phyloP scores from a whole-genome alignment of 129 eudicot species.

The Silybum marianum region DNA sequence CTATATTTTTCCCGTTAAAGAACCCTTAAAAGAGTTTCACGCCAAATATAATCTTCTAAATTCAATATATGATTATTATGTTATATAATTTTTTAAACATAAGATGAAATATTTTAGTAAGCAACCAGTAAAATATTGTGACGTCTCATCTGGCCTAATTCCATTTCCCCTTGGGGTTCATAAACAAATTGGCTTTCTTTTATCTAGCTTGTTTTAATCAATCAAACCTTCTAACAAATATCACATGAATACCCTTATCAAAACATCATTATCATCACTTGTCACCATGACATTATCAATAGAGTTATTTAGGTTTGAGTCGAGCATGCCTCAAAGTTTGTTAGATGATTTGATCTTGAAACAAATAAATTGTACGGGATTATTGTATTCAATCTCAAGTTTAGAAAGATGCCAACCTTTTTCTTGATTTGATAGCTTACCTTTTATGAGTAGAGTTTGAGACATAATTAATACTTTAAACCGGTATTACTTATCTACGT shows the following conservation, averaged over 20 bases:
- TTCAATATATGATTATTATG: background rate
- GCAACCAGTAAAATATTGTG: background rate
- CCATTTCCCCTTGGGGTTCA: background rate
- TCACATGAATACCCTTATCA: background rate
- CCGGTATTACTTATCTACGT: background rate
- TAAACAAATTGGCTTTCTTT: constrained; percentile 1
- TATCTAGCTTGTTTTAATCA: background rate
- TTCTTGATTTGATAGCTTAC: constrained; percentile 11
- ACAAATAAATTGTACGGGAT: background rate
- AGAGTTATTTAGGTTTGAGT: constrained; percentile 4
- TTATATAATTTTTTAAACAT: no score
- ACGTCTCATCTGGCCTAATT: constrained; percentile 9
- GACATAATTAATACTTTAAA: background rate
- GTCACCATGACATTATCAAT: background rate
- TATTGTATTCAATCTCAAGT: background rate
- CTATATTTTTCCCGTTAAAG: no score
- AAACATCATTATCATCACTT: background rate
- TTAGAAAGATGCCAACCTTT: constrained; percentile 10
- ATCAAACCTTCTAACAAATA: background rate
- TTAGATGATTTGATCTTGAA: background rate
- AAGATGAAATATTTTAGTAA: background rate
- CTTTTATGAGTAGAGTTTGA: constrained; percentile 12
- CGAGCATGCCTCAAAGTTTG: background rate
- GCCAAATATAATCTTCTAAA: background rate
- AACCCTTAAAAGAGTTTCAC: background rate